Base-by-base conservation (phyloP, 495 filamentous ascomycete species). In the Podospora fimiseda region DNA sequence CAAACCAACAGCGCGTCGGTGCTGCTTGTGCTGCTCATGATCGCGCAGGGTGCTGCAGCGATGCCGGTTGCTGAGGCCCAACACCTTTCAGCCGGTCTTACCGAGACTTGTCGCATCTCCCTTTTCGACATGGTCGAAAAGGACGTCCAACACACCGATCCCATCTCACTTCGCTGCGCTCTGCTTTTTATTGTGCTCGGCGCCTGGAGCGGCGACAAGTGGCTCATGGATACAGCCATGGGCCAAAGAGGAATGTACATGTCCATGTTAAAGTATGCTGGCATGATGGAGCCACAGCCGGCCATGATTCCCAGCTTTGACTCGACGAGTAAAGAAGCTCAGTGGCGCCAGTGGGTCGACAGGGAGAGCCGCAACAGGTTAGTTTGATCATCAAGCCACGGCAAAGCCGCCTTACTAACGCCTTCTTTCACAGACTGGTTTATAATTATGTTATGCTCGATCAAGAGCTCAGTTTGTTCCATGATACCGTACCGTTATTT, bases 191-290 rank as follows among this genome's bases (percentile, higher is more conserved):
- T 74, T 1, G 69, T 83, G 1, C 70, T 82, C 9, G 81, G 78
- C 4, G 78, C 77, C 0, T 86, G 82, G 82, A 80, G 80, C 58
- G 81, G 82, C 43, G 82, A 86, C 60, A 84, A 83, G 60, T 84
- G 81, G 80, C 80, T 82, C 42, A 86, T 86, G 80, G 81, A 84
- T 55, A 84, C 84, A 43, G 77, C 80, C 21, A 83, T 82, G 78
- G 82, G 82, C n/a, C 82, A 85, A 60, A 74, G 80, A 23, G 79
- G 76, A 40, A 83, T 84, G 80, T 85, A 85, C 57, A 75, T 82
- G 47, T 74, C 79, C 79, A 75, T 83, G 82, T 65, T 82, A 51
- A 70, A 82, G 63, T 63, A 79, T 67, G 64, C 74, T 52, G 67
- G 81, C 63, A 70, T 75, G 75, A 55, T 80, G 56, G 69, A 76